These are phyloP conservation scores for Nothophoma quercina DNA, from an alignment of 2,329 filamentous ascomycete species.

Conservation along the genomic window DNA sequence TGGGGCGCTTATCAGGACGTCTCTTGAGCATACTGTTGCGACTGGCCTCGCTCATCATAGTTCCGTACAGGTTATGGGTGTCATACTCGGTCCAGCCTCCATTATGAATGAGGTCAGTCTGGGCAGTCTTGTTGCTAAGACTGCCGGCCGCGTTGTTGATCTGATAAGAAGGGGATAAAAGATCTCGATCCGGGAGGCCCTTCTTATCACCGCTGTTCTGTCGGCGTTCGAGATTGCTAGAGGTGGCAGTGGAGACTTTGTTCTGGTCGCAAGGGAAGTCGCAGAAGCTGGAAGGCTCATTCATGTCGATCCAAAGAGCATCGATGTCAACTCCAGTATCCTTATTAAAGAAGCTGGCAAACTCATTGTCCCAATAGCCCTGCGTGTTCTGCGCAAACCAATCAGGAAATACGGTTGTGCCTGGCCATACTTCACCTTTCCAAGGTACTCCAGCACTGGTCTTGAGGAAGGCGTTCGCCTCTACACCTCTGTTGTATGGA, in stretches of 20 bases:
- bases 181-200: conserved; percentile 68
- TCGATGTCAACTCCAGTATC: conserved; percentile 76
- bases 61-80: conserved; percentile 78
- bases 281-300: conserved; percentile 46
- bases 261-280: conserved; percentile 57
- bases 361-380: conserved; percentile 73
- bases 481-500: conserved; percentile 68
- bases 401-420: conserved; percentile 74
- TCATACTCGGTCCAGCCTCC: conserved; percentile 75
- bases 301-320: conserved; percentile 58
- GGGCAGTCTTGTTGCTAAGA: conserved; percentile 60
- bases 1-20: conserved; percentile 68
- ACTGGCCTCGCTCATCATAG: conserved; percentile 74
- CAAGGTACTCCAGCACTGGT: conserved; percentile 62
- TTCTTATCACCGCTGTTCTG: conserved; percentile 51
- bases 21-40: conserved; percentile 72
- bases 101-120: conserved; percentile 72
- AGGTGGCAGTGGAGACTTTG: conserved; percentile 36
- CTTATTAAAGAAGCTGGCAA: conserved; percentile 69
- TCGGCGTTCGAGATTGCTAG: conserved; percentile 2
- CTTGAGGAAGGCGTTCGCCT: conserved; percentile 62
- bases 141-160: conserved; percentile 66
- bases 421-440: conserved; percentile 77
- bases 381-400: conserved; percentile 74
- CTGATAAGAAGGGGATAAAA: conserved; percentile 69